A percentile compares a stretch with the other conserved stretches of the same genome.
Conservation (phyloP, 805 yeast genomes). For the Phaffomyces antillensis region DNA sequence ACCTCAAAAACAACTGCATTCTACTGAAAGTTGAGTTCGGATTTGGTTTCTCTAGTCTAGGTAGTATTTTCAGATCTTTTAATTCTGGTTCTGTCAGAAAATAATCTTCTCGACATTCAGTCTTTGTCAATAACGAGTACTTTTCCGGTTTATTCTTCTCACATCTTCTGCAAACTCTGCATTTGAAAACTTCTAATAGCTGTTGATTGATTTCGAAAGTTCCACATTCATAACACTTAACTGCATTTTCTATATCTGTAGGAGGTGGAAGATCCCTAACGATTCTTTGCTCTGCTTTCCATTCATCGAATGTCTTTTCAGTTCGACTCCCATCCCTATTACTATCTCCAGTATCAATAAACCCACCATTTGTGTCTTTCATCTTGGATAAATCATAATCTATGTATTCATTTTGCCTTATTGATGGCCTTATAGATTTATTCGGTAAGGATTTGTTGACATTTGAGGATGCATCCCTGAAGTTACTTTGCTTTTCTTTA, state of each 20-base stretch:
- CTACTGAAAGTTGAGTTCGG: conserved; percentile 87
- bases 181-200: conserved; percentile 56
- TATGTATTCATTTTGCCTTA: conserved; percentile 59
- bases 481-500: conserved; percentile 27
- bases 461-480: conserved; percentile 30
- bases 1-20: conserved; percentile 87
- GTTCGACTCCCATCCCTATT: conserved; percentile 39
- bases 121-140: conserved; percentile 84
- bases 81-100: conserved; percentile 90
- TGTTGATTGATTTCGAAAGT: conserved; percentile 77
- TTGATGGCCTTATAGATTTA: conserved; percentile 31
- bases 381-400: conserved; percentile 88
- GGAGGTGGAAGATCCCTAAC: conserved; percentile 63
- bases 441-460: conserved; percentile 14
- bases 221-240: conserved; percentile 77
- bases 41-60: conserved; percentile 81
- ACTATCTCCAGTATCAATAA: conserved; percentile 11
- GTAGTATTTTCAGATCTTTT: conserved; percentile 57
- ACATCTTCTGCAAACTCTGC: conserved; percentile 78
- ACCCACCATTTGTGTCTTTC: conserved; percentile 84
- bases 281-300: conserved; percentile 40
- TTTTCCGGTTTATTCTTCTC: conserved; percentile 72
- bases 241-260: conserved; percentile 61
- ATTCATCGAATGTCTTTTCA: conserved; percentile 37
- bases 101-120: conserved; percentile 92